Evolutionary conservation across 768 basidiomycete genomes (phyloP), one percentile per base, ranked within the genome.

Genomic region (Tricholomella constricta): DNA sequence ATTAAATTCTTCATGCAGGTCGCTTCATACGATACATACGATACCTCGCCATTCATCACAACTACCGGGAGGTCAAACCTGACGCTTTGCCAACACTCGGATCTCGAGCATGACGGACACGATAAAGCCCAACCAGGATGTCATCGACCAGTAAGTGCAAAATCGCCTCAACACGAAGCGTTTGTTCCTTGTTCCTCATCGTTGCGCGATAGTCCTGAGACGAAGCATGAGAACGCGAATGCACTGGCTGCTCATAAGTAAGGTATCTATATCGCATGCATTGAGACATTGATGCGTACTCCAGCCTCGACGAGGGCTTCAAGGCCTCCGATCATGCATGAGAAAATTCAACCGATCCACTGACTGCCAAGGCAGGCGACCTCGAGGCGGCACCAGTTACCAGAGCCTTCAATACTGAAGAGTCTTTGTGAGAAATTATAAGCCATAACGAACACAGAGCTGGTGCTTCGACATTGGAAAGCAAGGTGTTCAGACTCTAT

Each of bases 71-170:
- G 51, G 51, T 68, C 27, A 53, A 27, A 1, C 69, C 69, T 2
- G 55, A 72, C 49, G 64, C 65, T 75, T 69, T 40, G 55, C 65
- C 6, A 66, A 70, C 51, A 75, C 69, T 51, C 68, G 70, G 6
- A 57, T 66, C 20, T 72, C 72, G 3, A 56, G 62, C 3, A 32
- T 57, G 7, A 49, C 70, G 17, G 71, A 69, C 49, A 69, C 67
- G 5, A 55, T 45, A 17, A 68, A 59, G 53, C 38, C 38, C 55
- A 15, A 54, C 45, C 20, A 42, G 22, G 17, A 26, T 4, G 2
- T 26, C 11, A 2, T 42, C 25, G 19, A 12, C 41, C 22, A 23
- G 9, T 9, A 45, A 45, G 26, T 45, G 27, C 29, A 3, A 14
- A 27, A 44, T 17, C 15, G 23, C 3, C 6, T 27, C 4, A 20